A percentile compares a stretch with the other conserved stretches of the same genome.
These are phyloP conservation scores for Craspedostauros australis DNA, from an alignment of 108 stramenopile species.

Conservation along the genomic window DNA sequence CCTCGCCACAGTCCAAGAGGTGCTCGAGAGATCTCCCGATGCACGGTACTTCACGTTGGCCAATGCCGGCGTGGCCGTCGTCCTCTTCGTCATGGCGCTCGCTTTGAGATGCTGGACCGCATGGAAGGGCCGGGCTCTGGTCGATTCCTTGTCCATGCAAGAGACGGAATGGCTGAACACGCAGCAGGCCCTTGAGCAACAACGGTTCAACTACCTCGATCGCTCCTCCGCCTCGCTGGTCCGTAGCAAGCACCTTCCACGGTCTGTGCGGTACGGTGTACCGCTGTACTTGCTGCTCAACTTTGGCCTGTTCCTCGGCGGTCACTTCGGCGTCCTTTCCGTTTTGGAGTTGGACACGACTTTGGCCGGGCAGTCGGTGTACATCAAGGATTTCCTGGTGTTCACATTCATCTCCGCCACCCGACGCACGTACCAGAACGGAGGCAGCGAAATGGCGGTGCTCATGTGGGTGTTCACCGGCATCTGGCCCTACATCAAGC, in stretches of 20 bases:
- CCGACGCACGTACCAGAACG: constrained; percentile 49
- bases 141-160: constrained; percentile 17
- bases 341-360: constrained; percentile 40
- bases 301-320: constrained; percentile 51
- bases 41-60: constrained; percentile 29
- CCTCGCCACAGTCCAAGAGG: constrained; percentile 5
- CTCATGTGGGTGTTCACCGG: constrained; percentile 59
- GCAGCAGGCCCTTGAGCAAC: constrained; percentile 22
- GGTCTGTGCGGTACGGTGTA: constrained; percentile 34
- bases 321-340: constrained; percentile 50
- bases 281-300: constrained; percentile 51
- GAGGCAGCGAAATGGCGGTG: constrained; percentile 58
- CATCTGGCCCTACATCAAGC: constrained; percentile 75
- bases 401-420: constrained; percentile 51
- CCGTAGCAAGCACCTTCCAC: constrained; percentile 27
- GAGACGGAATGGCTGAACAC: constrained; percentile 7
- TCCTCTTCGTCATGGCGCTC: constrained; percentile 12
- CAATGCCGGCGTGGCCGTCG: constrained; percentile 18
- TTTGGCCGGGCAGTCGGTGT: constrained; percentile 51
- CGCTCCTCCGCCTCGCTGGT: constrained; percentile 38
- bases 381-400: constrained; percentile 46
- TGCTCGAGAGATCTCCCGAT: neutral
- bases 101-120: too few relatives aligned
- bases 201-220: constrained; percentile 33
- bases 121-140: neutral